These are phyloP conservation scores for Rhexocercosporidium sp. DNA, from an alignment of 2,329 filamentous ascomycete species.

Conservation along the genomic window DNA sequence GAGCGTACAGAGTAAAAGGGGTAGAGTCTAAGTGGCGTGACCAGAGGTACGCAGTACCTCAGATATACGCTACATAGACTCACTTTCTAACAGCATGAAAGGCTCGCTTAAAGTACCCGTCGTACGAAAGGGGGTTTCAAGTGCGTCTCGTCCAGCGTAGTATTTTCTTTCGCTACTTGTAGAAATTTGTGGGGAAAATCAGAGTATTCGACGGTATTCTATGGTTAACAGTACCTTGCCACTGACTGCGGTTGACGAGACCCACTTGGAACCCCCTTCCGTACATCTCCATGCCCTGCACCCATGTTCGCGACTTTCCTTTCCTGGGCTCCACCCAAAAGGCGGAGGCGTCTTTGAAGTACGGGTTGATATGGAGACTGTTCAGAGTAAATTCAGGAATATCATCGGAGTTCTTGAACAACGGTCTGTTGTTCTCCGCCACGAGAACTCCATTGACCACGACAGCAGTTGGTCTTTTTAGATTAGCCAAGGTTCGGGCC, in stretches of 20 bases:
- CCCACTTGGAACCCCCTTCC: not conserved
- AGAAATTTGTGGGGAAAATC: not conserved
- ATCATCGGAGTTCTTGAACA: conserved; percentile 31
- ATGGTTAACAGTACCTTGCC: not conserved
- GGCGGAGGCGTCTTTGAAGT: not conserved
- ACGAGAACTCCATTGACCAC: conserved; percentile 35
- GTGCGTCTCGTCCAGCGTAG: conserved; percentile 34
- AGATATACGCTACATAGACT: no score
- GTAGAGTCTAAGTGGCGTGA: no score
- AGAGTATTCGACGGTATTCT: not conserved
- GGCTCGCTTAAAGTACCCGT: conserved; percentile 38
- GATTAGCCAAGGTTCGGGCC: no score
- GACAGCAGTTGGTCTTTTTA: conserved; percentile 26
- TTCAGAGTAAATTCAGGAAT: conserved; percentile 32
- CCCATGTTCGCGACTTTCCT: conserved; percentile 24
- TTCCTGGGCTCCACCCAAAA: conserved; percentile 22
- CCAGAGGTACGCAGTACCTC: no score
- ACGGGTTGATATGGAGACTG: conserved; percentile 19
- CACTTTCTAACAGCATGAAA: no score
- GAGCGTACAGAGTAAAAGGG: no score
- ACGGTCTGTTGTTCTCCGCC: conserved; percentile 27
- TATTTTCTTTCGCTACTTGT: not conserved
- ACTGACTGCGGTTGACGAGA: not conserved
- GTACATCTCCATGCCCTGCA: conserved; percentile 39
- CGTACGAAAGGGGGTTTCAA: conserved; percentile 53